Percentiles rank a stretch among this genome's conserved stretches.
phyloP scores from a whole-genome alignment of 805 yeast genomes.

The Kregervanrija fluxuum region DNA sequence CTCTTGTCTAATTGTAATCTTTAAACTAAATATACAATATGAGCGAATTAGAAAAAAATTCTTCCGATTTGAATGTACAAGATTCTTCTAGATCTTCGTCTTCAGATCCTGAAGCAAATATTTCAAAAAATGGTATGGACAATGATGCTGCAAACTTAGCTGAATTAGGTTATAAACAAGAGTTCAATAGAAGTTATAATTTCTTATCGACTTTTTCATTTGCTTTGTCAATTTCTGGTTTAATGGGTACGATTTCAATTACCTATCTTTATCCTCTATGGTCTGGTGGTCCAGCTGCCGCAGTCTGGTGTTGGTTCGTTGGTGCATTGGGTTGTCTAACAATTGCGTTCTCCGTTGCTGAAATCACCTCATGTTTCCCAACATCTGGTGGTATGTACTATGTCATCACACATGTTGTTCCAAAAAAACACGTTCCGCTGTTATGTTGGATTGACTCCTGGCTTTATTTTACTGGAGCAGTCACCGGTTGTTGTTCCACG shows the following conservation, averaged over 20 bases:
- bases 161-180: conserved; percentile 54
- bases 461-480: conserved; percentile 41
- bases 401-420: conserved; percentile 41
- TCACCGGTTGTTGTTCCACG: conserved; percentile 45
- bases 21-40: too few relatives aligned
- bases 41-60: too few relatives aligned
- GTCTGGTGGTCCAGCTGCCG: conserved; percentile 57
- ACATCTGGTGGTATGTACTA: conserved; percentile 48
- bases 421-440: conserved; percentile 41
- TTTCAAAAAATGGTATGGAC: background rate
- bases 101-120: too few relatives aligned
- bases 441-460: conserved; percentile 51
- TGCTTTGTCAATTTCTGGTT: conserved; percentile 58
- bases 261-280: conserved; percentile 40
- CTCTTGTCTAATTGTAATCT: too few relatives aligned
- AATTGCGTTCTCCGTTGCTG: conserved; percentile 46
- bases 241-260: conserved; percentile 56
- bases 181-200: conserved; percentile 48
- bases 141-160: conserved; percentile 29
- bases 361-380: conserved; percentile 44
- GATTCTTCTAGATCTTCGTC: too few relatives aligned
- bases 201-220: conserved; percentile 56
- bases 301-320: conserved; percentile 57
- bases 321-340: conserved; percentile 47
- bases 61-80: too few relatives aligned